Percentiles rank a stretch among this genome's conserved stretches.
These are phyloP conservation scores for Umbelopsis ramanniana DNA, from an alignment of 192 early-diverging fungal genomes.

Conservation along the genomic window DNA sequence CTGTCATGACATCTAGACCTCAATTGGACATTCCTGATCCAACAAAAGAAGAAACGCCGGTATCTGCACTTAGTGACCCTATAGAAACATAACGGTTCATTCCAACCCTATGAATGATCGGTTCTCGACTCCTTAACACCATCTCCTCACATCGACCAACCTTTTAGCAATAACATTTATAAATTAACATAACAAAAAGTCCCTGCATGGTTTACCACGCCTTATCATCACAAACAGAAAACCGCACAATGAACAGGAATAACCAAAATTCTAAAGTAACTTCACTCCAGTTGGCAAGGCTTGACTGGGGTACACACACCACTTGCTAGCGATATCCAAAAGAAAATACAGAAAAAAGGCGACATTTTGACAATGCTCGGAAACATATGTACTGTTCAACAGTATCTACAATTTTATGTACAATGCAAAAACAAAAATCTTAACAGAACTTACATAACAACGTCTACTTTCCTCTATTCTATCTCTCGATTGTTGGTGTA, in stretches of 20 bases:
- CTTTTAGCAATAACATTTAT: no score
- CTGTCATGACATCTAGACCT: constrained; percentile 24
- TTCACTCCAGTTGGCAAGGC: background rate
- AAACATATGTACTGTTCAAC: background rate
- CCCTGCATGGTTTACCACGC: background rate
- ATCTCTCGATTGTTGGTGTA: background rate
- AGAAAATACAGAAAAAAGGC: background rate
- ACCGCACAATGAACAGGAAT: background rate
- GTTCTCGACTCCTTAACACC: background rate
- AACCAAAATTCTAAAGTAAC: background rate
- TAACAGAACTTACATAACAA: background rate
- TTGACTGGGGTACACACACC: no score
- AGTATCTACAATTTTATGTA: background rate
- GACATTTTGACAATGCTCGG: constrained; percentile 15
- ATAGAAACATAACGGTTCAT: constrained; percentile 6
- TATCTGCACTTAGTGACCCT: background rate
- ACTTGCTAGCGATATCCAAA: no score
- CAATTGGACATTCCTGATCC: background rate
- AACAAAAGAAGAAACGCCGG: background rate
- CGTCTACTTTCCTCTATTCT: background rate
- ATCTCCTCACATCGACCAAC: background rate
- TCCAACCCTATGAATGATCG: background rate
- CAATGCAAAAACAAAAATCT: background rate
- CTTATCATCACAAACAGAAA: background rate
- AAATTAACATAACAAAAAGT: background rate